A percentile compares a stretch with the other conserved stretches of the same genome.
These are phyloP conservation scores for Huntiella decipiens DNA, from an alignment of 2,329 filamentous ascomycete species.

Conservation along the genomic window DNA sequence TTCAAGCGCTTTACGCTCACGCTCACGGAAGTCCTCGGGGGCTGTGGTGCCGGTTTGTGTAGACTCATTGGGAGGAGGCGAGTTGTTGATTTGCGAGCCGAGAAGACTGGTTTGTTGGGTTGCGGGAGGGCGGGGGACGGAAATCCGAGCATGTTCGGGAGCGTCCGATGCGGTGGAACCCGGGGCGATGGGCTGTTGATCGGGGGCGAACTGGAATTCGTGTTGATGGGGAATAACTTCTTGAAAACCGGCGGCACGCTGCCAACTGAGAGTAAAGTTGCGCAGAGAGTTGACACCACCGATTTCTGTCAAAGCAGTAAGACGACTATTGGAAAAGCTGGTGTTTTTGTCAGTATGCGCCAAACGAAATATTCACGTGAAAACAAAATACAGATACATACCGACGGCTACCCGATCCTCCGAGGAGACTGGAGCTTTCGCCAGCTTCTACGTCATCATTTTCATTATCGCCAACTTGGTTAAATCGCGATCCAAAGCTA, in stretches of 20 bases:
- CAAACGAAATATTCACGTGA: neutral
- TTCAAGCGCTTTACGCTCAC: conserved; percentile 30
- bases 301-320: conserved; percentile 45
- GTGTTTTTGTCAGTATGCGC: neutral
- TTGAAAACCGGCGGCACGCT: conserved; percentile 70
- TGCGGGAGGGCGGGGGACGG: conserved; percentile 13
- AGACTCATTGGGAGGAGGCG: conserved; percentile 12
- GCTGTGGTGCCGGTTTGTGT: neutral
- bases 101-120: conserved; percentile 22
- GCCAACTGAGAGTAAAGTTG: conserved; percentile 84
- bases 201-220: conserved; percentile 49
- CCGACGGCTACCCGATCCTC: neutral
- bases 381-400: neutral
- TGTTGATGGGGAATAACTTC: conserved; percentile 69
- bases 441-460: conserved; percentile 4
- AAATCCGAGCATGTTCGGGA: conserved; percentile 11
- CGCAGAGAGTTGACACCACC: conserved; percentile 88
- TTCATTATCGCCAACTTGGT: conserved; percentile 1
- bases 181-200: conserved; percentile 27
- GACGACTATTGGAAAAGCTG: conserved; percentile 39
- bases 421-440: conserved; percentile 5
- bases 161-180: conserved; percentile 7
- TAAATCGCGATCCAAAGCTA: conserved; percentile 10
- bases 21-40: conserved; percentile 21
- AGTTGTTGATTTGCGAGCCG: conserved; percentile 30